Evolutionary conservation across 805 yeast genomes (phyloP), one percentile per base, ranked within the genome.

Genomic region (Kluyveromyces wickerhamii): DNA sequence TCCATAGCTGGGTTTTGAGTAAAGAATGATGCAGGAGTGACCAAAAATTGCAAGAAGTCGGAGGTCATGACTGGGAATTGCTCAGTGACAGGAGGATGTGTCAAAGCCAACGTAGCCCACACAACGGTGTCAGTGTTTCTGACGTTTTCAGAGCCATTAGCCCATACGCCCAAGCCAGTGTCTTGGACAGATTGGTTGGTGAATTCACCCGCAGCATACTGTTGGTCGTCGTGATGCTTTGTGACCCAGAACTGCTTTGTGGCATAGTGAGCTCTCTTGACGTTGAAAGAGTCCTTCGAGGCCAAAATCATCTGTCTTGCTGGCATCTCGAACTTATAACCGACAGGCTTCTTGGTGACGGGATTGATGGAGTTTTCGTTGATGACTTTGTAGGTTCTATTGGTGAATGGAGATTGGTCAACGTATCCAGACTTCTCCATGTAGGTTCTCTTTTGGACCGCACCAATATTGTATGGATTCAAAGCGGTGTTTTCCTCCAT

Each of bases 1-100:
- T 80, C 87, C 52, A 83, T 64, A 28, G 83, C 84, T 23, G 94
- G 94, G 60, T 82, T 82, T 51, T 65, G 74, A 48, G 75, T 77
- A 54, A 81, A 82, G 73, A 82, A 82, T 37, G 83, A 81, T 48
- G 72, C 66, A 35, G 94, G 94, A 29, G 70, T 67, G 38, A 82
- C 67, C 39, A 72, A 67, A 47, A 81, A 76, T 49, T 69, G 74
- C 64, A 79, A 77, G 43, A 76, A 77, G 62, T 82, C 94, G 38
- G 79, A 83, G 21, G 92, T 88, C 94, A 82, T 82, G 34, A 82
- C 88, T 32, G 94, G 94, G 79, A 83, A 82, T 59, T 82, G 89
- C 63, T 82, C 94, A 23, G 79, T 76, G 51, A 84, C 71, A 49
- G 92, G 92, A 49, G 81, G 72, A 54, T 82, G 94, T 3, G 89